These are phyloP conservation scores for Coccinonectria pachysandricola DNA, from an alignment of 2,329 filamentous ascomycete genomes.

Conservation along the genomic window DNA sequence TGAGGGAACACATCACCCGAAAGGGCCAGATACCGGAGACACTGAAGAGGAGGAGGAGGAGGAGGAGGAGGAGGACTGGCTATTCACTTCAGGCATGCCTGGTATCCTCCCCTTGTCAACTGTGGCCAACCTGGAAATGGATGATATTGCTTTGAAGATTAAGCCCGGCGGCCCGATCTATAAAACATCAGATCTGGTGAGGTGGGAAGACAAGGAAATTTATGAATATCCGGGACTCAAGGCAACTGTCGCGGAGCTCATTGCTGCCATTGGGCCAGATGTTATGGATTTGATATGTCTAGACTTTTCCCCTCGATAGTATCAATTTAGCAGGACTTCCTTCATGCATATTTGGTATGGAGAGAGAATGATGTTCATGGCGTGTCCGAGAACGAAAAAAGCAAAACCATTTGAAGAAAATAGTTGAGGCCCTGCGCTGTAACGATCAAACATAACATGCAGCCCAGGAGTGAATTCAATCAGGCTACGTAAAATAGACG, in stretches of 20 bases:
- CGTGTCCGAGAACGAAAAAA: slow-evolving; percentile 2
- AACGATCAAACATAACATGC: no score
- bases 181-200: slow-evolving; percentile 40
- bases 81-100: slow-evolving; percentile 56
- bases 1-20: no score
- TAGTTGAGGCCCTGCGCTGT: no score
- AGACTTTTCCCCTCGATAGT: slow-evolving; percentile 32
- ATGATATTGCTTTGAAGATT: slow-evolving; percentile 45
- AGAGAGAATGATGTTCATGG: not conserved
- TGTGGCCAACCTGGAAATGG: slow-evolving; percentile 46
- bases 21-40: no score
- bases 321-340: slow-evolving; percentile 1
- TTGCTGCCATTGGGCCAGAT: slow-evolving; percentile 54
- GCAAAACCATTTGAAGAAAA: no score
- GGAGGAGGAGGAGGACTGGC: slow-evolving; percentile 14
- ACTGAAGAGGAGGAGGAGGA: slow-evolving; percentile 2
- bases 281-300: slow-evolving; percentile 47
- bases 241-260: slow-evolving; percentile 54
- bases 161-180: slow-evolving; percentile 28
- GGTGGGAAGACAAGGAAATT: slow-evolving; percentile 47
- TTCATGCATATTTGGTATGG: not conserved
- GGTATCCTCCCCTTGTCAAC: slow-evolving; percentile 49
- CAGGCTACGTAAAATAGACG: no score
- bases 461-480: no score
- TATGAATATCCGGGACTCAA: slow-evolving; percentile 43